These are phyloP conservation scores for Heimioporus retisporus DNA, from an alignment of 1,284 basidiomycete species.

Conservation along the genomic window DNA sequence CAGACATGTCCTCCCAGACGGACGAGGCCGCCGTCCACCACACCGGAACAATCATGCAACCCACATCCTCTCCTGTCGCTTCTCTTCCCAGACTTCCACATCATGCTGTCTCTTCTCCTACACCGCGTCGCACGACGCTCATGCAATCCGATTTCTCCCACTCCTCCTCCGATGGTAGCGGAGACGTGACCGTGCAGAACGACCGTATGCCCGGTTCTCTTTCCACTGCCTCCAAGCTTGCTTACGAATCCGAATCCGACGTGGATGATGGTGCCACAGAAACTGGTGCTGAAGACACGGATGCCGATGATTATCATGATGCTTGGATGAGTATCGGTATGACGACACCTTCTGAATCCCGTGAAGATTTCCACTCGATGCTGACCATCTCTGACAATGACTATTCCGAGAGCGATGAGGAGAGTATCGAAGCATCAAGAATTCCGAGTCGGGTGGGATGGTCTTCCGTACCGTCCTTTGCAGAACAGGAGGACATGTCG, in stretches of 20 bases:
- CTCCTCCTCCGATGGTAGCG: constrained; percentile 49
- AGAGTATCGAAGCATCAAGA: constrained; percentile 73
- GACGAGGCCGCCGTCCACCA: constrained; percentile 46
- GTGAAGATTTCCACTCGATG: constrained; percentile 82
- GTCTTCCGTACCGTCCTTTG: constrained; percentile 39
- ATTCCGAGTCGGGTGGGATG: constrained; percentile 48
- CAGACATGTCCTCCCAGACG: constrained; percentile 64
- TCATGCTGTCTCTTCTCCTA: constrained; percentile 34
- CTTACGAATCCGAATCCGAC: constrained; percentile 51
- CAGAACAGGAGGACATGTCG: constrained; percentile 20
- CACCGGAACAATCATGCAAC: constrained; percentile 55
- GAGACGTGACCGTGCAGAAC: constrained; percentile 52
- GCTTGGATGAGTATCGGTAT: constrained; percentile 79
- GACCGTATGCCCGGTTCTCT: constrained; percentile 47
- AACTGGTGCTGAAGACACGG: constrained; percentile 75
- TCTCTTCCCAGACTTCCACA: constrained; percentile 21
- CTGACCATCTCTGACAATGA: constrained; percentile 79
- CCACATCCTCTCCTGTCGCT: constrained; percentile 41
- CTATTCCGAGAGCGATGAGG: constrained; percentile 66
- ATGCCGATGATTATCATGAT: constrained; percentile 86
- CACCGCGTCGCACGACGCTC: constrained; percentile 56
- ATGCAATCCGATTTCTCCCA: constrained; percentile 53
- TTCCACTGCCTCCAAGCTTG: constrained; percentile 31
- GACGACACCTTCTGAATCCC: constrained; percentile 67
- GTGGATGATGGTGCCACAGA: constrained; percentile 64